phyloP scores from a whole-genome alignment of 306 rosid species.

The Cucurbita maxima region DNA sequence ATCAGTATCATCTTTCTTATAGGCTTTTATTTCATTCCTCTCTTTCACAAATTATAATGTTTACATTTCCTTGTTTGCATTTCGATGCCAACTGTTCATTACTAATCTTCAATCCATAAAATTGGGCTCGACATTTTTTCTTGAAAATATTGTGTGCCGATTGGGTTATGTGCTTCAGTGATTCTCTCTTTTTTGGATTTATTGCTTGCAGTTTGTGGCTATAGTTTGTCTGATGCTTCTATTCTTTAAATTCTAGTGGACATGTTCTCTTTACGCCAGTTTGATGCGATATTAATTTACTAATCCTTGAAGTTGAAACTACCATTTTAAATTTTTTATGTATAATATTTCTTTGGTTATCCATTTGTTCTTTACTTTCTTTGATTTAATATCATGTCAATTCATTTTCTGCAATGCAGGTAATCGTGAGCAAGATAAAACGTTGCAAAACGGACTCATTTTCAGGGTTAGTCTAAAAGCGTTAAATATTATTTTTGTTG shows the following conservation, averaged over 20 bases:
- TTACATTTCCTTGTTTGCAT: background rate
- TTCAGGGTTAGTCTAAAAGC: conserved; percentile 40
- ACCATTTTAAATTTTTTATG: background rate
- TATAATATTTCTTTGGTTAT: background rate
- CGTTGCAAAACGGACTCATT: conserved; percentile 95
- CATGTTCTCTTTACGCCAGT: background rate
- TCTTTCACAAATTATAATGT: background rate
- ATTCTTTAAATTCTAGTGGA: background rate
- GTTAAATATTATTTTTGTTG: background rate
- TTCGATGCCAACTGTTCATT: background rate
- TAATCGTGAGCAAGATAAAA: conserved; percentile 79
- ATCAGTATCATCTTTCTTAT: background rate
- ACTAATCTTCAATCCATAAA: background rate
- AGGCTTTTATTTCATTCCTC: background rate
- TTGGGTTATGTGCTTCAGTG: background rate
- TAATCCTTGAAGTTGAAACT: background rate
- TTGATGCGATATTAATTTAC: background rate
- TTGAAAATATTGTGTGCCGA: background rate
- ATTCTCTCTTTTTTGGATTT: background rate
- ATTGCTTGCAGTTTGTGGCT: background rate
- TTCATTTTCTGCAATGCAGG: conserved; percentile 34
- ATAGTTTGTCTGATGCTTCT: background rate
- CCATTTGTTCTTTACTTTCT: background rate
- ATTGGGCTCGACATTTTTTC: background rate
- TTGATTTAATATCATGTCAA: background rate